Conservation (phyloP, 305 asterid genomes). For the Solanum hybrid region DNA sequence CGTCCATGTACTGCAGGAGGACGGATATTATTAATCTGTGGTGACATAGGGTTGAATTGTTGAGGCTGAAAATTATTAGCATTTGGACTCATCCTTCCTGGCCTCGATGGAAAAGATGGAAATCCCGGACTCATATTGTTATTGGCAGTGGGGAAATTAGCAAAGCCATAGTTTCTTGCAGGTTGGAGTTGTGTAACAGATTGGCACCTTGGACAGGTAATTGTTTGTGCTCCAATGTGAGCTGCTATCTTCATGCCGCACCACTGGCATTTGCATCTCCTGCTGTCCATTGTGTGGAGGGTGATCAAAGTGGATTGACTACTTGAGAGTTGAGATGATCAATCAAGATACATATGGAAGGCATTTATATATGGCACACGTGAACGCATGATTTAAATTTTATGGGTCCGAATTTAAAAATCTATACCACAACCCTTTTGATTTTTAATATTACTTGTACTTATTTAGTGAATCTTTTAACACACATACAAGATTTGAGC, state of each 20-base stretch:
- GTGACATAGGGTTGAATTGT: neutral
- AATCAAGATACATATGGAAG: neutral
- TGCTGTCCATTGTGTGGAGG: slow-evolving; percentile 20
- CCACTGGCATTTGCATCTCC: slow-evolving; percentile 36
- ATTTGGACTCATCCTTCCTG: neutral
- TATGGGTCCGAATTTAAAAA: neutral
- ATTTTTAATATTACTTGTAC: neutral
- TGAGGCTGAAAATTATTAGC: neutral
- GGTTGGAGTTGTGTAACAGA: slow-evolving; percentile 8
- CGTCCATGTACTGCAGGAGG: slow-evolving; percentile 33
- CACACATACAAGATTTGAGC: neutral
- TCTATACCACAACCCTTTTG: neutral
- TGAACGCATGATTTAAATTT: neutral
- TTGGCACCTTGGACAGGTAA: slow-evolving; percentile 34
- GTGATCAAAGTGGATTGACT: neutral
- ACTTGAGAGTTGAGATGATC: neutral
- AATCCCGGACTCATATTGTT: neutral
- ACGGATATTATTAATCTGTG: neutral
- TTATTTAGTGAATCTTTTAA: neutral
- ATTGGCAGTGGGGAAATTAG: neutral
- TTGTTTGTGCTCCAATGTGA: slow-evolving; percentile 23
- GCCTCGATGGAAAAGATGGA: neutral
- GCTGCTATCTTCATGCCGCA: slow-evolving; percentile 29
- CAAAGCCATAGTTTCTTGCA: slow-evolving; percentile 1
- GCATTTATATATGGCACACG: neutral